Evolutionary conservation across 148 eudicot species (phyloP), one percentile per base, ranked within the genome.

Genomic region (Rhododendron ferrugineum): DNA sequence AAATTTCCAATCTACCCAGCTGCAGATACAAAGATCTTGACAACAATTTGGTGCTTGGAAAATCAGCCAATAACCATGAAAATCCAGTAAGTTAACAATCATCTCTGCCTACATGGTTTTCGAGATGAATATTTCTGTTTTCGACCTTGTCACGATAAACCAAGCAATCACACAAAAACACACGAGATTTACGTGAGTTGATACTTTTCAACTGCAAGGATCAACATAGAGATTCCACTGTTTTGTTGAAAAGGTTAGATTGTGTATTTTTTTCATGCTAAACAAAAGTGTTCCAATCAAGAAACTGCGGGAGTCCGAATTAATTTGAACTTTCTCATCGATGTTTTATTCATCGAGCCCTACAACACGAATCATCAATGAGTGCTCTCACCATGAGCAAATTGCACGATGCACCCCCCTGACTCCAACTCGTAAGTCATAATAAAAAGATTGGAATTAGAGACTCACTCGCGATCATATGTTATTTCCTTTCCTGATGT

Each of bases 21-120:
- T 97, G 99, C 98, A 90, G 50, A 84, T 96, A 84, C 79, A 91
- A 91, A 88, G 90, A 90, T 18, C 40, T 85, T 28, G 90, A 89
- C 30, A 11, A 15, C 32, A 82, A 84, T 80, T 81, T 89, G 26
- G 92, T 92, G 87, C 85, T 40, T 22, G 90, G 87, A 40, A 88
- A 89, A 78, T 83, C 94, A 74, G 60, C 86, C 76, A 73, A 42
- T 30, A 28, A 87, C 20, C 83, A 64, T 28, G 87, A 91, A 56
- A 88, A 87, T 86, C 90, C 87, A 10, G 98, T 95, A 90, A 83
- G 94, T 90, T 16, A 0, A 42, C 70, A 23, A 52, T 26, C 82
- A 11, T 52, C 49, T 26, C 42, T 30, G 6, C 30, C 36, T 62
- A 2, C 11, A 2, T 62, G 70, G 11, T 62, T 62, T 62, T n/a